Evolutionary conservation across 495 filamentous ascomycete genomes (phyloP), one percentile per base, ranked within the genome.

Genomic region (Lasiosphaeria ovina): DNA sequence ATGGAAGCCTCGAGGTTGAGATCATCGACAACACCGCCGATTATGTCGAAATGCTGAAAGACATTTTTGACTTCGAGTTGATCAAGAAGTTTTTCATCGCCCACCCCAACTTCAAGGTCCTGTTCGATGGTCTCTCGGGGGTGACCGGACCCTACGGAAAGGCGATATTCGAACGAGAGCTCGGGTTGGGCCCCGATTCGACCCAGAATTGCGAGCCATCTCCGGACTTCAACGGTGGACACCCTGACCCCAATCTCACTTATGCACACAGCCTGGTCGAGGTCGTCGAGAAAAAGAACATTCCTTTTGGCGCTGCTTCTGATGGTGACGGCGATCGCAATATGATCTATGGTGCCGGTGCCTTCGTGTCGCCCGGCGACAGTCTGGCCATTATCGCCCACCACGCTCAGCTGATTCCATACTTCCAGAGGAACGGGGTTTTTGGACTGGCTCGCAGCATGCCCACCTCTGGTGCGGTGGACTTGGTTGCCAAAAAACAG

Each of bases 261-360:
- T 98, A 98, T 64, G 94, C 94, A 1, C 91, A 95, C 76, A 93
- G 92, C 42, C 83, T 98, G 7, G 94, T 98, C 54, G 92, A 94
- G 69, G 90, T 85, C 49, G 94, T 98, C 17, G 89, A 98, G 76
- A 90, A 91, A 78, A 86, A 92, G 65, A 82, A 84, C 38, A 91
- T 98, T 65, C 95, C 94, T 67, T 98, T 98, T 71, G 94, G 94
- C 66, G 94, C 94, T 47, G 94, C 94, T 42, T 93, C 89, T 67
- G 94, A 98, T 65, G 94, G 94, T 63, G 94, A 98, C 67, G 94
- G 94, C 66, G 94, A 98, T 79, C 90, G 94, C 59, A 98, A 98
- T 83, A 98, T 98, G 94, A 98, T 98, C 70, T 98, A 98, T 74
- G 94, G 94, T 59, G 93, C 93, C 65, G 91, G 94, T 69, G 87